Conservation (phyloP, 306 rosid species). For the Datisca glomerata region DNA sequence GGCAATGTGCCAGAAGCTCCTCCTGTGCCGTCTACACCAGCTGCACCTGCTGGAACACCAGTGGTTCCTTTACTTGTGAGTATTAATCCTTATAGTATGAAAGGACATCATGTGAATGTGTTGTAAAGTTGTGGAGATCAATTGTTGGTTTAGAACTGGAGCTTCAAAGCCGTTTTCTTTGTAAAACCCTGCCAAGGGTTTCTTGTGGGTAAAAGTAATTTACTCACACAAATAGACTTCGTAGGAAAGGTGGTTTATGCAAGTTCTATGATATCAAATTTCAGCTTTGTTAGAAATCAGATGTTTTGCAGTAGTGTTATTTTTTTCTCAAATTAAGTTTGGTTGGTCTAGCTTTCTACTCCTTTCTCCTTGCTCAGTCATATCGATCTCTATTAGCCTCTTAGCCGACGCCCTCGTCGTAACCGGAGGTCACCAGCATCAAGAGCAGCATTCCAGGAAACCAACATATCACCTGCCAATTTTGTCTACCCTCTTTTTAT, state of each 20-base stretch:
- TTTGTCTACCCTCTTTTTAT: constrained; percentile 91
- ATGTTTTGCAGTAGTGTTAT: constrained; percentile 1
- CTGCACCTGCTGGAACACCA: constrained; percentile 74
- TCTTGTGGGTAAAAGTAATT: no score
- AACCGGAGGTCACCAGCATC: constrained; percentile 49
- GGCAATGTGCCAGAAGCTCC: constrained; percentile 77
- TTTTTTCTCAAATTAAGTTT: background rate
- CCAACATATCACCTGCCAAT: constrained; percentile 67
- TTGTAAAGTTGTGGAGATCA: no score
- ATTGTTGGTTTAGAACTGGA: no score
- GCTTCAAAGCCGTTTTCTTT: no score
- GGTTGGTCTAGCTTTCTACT: background rate
- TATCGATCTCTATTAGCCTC: constrained; percentile 37
- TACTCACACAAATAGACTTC: no score
- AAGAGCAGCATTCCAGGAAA: constrained; percentile 83
- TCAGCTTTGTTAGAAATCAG: background rate
- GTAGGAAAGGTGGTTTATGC: no score
- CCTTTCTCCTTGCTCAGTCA: constrained; percentile 7
- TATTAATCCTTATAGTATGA: background rate
- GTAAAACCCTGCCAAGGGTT: no score
- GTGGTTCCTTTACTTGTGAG: constrained; percentile 70
- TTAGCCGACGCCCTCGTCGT: constrained; percentile 77
- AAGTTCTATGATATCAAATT: no score
- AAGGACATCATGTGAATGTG: no score
- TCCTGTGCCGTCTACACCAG: constrained; percentile 67